Evolutionary conservation across 495 filamentous ascomycete genomes (phyloP), one percentile per base, ranked within the genome.

Genomic region (Penicillium parvum): DNA sequence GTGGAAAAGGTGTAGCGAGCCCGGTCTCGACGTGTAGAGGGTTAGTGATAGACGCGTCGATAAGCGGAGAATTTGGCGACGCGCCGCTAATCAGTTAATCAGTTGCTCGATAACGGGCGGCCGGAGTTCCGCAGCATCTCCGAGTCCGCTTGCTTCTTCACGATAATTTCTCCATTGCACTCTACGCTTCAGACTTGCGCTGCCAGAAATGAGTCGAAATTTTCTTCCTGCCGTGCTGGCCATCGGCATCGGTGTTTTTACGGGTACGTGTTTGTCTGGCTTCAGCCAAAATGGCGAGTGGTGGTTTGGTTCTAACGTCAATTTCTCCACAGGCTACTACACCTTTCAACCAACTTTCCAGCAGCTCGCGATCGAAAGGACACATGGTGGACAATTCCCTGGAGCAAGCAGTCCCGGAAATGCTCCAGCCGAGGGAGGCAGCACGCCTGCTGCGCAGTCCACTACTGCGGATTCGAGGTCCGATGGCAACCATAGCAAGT

Each of bases 131-230:
- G 44, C 48, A 45, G 27, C 46, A 38, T 54, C 51, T 46, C 38
- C 42, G 35, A 46, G 32, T 46, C 32, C 26, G 21, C 29, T 22
- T 27, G 14, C 11, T 16, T 32, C 19, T 22, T 30, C 20, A 40
- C 40, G 38, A 35, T 30, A 53, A 29, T 22, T 35, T 41, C 29
- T 14, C 3, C 28, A 29, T 18, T 32, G 29, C 16, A 10, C 25
- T 6, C 23, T 23, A 12, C 6, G 18, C 25, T 19, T 22, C 17
- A 45, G n/a, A 16, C 18, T 14, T 4, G 40, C 18, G 47, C n/a
- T n/a, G n/a, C n/a, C n/a, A n/a, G 55, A 29, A 22, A 71, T 71
- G 67, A 64, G 65, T 60, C 68, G 68, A 37, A 68, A 66, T 49
- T 61, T 65, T 14, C 21, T 71, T 28, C 65, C 69, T 14, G 66